These are phyloP conservation scores for Viola odorata DNA, from an alignment of 345 rosid species.

Conservation along the genomic window DNA sequence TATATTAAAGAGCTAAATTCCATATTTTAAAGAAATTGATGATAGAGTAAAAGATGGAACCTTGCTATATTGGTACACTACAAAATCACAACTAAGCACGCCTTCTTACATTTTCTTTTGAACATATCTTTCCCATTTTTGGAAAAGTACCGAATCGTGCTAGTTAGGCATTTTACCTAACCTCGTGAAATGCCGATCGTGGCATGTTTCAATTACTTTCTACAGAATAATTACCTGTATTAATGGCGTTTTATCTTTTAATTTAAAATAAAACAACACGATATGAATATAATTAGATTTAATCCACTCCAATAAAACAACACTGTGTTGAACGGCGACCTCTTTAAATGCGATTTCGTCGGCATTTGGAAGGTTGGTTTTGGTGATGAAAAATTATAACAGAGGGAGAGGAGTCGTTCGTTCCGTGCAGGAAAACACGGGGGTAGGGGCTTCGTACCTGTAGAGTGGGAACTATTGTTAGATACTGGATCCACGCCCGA, in stretches of 20 bases:
- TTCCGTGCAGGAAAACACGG: neutral
- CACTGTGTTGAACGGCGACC: no score
- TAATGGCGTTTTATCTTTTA: no score
- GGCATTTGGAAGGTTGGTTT: no score
- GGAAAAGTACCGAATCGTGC: slow-evolving; percentile 12
- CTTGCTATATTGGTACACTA: no score
- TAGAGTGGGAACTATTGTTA: slow-evolving; percentile 11
- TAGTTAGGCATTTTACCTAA: slow-evolving; percentile 41
- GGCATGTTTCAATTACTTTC: no score
- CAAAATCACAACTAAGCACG: slow-evolving; percentile 27
- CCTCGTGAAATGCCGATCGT: neutral
- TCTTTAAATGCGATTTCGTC: no score
- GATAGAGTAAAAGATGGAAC: neutral
- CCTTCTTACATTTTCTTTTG: slow-evolving; percentile 23
- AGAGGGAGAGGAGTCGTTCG: slow-evolving; percentile 13
- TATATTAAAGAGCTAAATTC: neutral
- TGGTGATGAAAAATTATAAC: neutral
- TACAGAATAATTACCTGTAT: no score
- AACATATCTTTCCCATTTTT: no score
- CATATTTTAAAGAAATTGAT: no score
- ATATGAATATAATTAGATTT: no score
- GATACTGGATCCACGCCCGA: slow-evolving; percentile 48
- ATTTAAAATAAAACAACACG: no score
- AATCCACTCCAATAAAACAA: no score
- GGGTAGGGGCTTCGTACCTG: slow-evolving; percentile 6